A percentile compares a stretch with the other conserved stretches of the same genome.
These are phyloP conservation scores for Hawksworthiomyces lignivorus DNA, from an alignment of 2,329 filamentous ascomycete species.

Conservation along the genomic window DNA sequence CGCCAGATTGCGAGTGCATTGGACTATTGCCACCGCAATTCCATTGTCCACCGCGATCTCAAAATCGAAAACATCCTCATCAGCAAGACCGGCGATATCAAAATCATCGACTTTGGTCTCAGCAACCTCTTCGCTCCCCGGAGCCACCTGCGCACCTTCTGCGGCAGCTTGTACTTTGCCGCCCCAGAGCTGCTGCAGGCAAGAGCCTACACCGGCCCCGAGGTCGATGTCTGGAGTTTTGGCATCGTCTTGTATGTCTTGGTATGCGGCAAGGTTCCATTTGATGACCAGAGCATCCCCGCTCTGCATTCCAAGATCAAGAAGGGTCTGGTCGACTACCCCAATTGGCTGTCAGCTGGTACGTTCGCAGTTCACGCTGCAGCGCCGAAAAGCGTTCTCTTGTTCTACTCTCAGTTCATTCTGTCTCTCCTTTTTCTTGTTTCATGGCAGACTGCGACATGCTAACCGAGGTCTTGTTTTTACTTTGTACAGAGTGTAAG, in stretches of 20 bases:
- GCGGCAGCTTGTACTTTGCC: constrained; percentile 94
- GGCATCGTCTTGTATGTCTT: constrained; percentile 96
- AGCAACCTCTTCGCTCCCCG: constrained; percentile 91
- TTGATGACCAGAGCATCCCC: constrained; percentile 98
- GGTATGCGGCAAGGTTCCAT: constrained; percentile 95
- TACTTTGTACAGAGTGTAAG: constrained; percentile 64
- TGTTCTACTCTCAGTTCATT: neutral
- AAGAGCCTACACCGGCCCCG: constrained; percentile 87
- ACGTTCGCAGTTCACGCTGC: too few species aligned
- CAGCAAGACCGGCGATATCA: constrained; percentile 97
- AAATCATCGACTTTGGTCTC: constrained; percentile 97
- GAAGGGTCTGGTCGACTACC: constrained; percentile 92
- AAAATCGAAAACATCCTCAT: constrained; percentile 99
- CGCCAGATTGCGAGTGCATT: constrained; percentile 93
- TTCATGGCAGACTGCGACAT: neutral
- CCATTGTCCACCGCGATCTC: constrained; percentile 92
- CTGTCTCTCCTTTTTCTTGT: neutral
- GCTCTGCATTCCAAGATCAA: constrained; percentile 98
- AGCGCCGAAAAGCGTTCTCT: too few species aligned
- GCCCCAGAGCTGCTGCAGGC: constrained; percentile 92
- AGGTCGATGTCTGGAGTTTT: constrained; percentile 98
- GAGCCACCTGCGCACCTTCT: constrained; percentile 87
- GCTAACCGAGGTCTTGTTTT: neutral
- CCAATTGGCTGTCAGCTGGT: constrained; percentile 86
- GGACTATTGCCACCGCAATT: constrained; percentile 96